Evolutionary conservation across 108 stramenopile species (phyloP).

Genomic region (Cyclotella kingstonii): DNA sequence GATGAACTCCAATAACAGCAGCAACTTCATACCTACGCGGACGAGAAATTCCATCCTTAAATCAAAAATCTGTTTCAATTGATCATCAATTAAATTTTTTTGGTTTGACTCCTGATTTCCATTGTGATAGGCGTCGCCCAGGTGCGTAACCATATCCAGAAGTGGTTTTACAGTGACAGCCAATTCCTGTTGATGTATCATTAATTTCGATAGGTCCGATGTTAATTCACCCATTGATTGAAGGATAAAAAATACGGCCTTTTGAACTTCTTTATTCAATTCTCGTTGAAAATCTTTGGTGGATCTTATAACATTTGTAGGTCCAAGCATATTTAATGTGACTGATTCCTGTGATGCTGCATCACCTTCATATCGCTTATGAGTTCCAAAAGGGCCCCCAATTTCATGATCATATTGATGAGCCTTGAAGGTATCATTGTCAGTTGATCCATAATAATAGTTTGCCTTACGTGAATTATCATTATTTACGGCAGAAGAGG

Average conservation of each 20-base stretch:
- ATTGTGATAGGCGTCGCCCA: neutral
- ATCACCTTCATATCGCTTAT: no score
- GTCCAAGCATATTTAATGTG: no score
- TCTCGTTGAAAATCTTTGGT: constrained; percentile 39
- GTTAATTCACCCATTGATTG: constrained; percentile 53
- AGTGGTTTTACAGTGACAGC: neutral
- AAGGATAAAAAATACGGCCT: constrained; percentile 63
- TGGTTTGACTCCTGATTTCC: neutral
- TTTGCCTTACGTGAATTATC: no score
- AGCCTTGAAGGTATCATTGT: no score
- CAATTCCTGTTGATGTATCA: constrained; percentile 10
- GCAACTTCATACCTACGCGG: constrained; percentile 41
- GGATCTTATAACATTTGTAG: neutral
- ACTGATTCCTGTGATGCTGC: no score
- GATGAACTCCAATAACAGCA: constrained; percentile 58
- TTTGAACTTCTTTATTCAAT: constrained; percentile 68
- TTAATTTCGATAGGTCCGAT: constrained; percentile 25
- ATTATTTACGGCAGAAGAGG: no score
- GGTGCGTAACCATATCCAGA: constrained; percentile 1
- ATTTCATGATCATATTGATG: no score
- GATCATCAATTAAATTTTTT: neutral
- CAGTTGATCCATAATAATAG: no score
- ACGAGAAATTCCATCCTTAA: constrained; percentile 25
- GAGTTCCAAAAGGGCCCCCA: no score
- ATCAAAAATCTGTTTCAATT: constrained; percentile 15